These are phyloP conservation scores for Lactarius psammicola DNA, from an alignment of 768 basidiomycete genomes.

Conservation along the genomic window DNA sequence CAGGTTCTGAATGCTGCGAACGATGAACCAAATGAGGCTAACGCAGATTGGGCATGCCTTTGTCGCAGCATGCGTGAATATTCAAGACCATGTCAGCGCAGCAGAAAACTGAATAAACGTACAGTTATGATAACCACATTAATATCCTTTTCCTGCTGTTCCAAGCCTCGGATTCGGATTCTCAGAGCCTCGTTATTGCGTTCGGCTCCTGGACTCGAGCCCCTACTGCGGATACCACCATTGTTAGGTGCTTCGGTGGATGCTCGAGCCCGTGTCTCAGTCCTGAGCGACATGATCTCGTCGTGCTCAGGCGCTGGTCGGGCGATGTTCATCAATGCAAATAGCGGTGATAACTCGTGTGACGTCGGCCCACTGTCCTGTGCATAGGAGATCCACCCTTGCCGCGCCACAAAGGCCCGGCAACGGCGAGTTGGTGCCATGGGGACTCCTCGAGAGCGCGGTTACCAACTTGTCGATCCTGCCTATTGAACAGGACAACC, in stretches of 20 bases:
- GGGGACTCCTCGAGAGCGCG: too few relatives aligned
- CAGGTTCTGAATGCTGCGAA: not conserved
- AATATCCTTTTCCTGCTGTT: not conserved
- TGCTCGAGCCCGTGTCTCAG: not conserved
- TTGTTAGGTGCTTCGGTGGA: not conserved
- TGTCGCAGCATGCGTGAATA: not conserved
- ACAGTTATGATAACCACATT: constrained; percentile 7
- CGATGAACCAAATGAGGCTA: not conserved
- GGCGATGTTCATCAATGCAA: too few relatives aligned
- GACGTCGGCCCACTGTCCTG: not conserved
- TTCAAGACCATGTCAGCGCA: too few relatives aligned
- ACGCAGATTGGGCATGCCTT: not conserved
- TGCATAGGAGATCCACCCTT: not conserved
- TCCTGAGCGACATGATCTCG: not conserved
- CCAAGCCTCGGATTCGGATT: not conserved
- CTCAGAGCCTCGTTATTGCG: not conserved
- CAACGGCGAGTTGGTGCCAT: too few relatives aligned
- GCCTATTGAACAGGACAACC: too few relatives aligned
- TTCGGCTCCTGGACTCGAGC: not conserved
- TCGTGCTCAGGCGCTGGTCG: too few relatives aligned
- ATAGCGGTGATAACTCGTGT: not conserved
- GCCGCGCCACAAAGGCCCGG: not conserved
- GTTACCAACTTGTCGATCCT: too few relatives aligned
- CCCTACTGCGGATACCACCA: not conserved
- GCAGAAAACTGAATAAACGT: not conserved